Conservation (phyloP, 441 rosid species). For the Populus hybrid region DNA sequence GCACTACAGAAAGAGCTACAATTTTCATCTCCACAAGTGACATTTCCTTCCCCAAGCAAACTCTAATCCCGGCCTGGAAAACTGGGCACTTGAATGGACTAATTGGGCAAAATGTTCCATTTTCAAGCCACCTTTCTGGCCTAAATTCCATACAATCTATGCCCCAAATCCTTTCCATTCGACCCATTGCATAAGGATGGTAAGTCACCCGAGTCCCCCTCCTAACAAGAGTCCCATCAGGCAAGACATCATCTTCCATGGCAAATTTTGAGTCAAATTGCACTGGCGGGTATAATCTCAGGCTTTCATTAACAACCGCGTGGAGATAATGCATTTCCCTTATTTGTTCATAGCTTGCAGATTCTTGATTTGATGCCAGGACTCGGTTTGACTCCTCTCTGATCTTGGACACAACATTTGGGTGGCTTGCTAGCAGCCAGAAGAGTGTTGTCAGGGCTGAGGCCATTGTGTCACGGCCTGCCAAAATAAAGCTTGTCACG, state of each 20-base stretch:
- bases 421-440: conserved; percentile 29
- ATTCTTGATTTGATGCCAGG: not conserved
- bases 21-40: conserved; percentile 33
- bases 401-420: conserved; percentile 18
- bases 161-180: conserved; percentile 33
- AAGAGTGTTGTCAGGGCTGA: conserved; percentile 33
- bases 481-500: conserved; percentile 32
- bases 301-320: conserved; percentile 31
- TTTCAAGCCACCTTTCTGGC: conserved; percentile 32
- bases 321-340: conserved; percentile 30
- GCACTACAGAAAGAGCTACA: conserved; percentile 20
- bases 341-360: conserved; percentile 26
- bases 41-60: conserved; percentile 34
- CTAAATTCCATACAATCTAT: conserved; percentile 22
- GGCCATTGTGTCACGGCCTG: conserved; percentile 43
- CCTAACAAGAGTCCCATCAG: conserved; percentile 22
- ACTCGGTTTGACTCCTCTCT: conserved; percentile 17
- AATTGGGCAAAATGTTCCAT: conserved; percentile 18
- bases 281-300: conserved; percentile 33
- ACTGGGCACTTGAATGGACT: conserved; percentile 29
- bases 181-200: conserved; percentile 38
- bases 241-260: conserved; percentile 23
- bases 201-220: conserved; percentile 33
- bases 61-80: conserved; percentile 32
- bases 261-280: conserved; percentile 36